Percentiles rank a stretch among this genome's conserved stretches.
phyloP scores from a whole-genome alignment of 257 asterid species.

The Gynochthodes officinalis region DNA sequence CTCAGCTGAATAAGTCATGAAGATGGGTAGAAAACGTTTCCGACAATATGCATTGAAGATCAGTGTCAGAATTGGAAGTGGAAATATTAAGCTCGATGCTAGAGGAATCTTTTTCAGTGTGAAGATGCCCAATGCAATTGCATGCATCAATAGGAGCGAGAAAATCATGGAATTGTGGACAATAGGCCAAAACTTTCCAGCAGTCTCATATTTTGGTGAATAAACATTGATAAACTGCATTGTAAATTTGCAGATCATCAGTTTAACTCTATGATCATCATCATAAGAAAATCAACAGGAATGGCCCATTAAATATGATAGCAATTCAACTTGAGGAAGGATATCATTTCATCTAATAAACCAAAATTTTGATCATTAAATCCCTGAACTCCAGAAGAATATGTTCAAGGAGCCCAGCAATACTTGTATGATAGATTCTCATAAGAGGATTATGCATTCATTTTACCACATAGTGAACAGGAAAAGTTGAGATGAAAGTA shows the following conservation, averaged over 20 bases:
- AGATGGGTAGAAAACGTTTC: slow-evolving; percentile 36
- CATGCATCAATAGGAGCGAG: slow-evolving; percentile 38
- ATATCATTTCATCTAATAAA: no score
- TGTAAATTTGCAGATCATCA: neutral
- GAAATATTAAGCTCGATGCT: slow-evolving; percentile 33
- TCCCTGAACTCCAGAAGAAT: neutral
- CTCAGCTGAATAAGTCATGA: slow-evolving; percentile 30
- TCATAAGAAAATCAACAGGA: neutral
- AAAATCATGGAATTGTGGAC: slow-evolving; percentile 37
- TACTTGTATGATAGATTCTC: neutral
- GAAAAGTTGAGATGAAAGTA: no score
- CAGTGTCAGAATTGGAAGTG: slow-evolving; percentile 33
- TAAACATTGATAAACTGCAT: slow-evolving; percentile 42
- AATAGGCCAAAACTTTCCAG: slow-evolving; percentile 45
- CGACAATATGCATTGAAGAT: slow-evolving; percentile 41
- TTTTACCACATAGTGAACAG: neutral
- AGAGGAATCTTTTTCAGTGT: slow-evolving; percentile 31
- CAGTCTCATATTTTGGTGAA: slow-evolving; percentile 35
- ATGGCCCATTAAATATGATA: neutral
- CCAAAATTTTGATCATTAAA: no score
- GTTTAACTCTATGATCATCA: neutral
- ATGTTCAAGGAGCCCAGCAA: neutral
- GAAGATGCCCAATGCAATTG: slow-evolving; percentile 37
- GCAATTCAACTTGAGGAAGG: neutral
- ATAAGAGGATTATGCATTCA: neutral